Evolutionary conservation across 495 filamentous ascomycete species (phyloP), one percentile per base, ranked within the genome.

Genomic region (Penicillium paradoxum): DNA sequence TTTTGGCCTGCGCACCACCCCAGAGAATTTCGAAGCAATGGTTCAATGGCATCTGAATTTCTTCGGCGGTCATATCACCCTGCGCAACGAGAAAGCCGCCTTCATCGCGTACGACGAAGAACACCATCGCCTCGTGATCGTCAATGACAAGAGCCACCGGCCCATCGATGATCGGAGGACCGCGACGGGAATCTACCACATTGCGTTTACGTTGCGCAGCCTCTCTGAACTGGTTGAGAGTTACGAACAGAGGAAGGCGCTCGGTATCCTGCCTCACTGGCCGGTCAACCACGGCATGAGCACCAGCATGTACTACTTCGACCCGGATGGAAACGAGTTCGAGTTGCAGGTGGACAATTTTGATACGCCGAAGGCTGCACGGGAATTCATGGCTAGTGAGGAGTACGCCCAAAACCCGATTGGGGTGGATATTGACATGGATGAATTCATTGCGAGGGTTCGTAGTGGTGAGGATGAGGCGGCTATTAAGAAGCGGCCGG

Each of bases 271-370:
- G 37, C 74, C 74, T 1, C n/a, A 54, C 8, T 75, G 69, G 70
- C 66, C 57, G 41, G 64, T 75, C 18, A 75, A 77, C 49, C 75
- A 79, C 45, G 75, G 74, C 3, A 57, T 62, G 1, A 76, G 69
- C 3, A 74, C 62, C 2, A 70, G 64, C 36, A 64, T 79, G 3
- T 79, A 76, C 51, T 76, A 78, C 49, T 54, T 55, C 15, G 75
- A 79, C 45, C 74, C 74, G 14, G 75, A 79, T 49, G 73, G 73
- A 6, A 79, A 79, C 54, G 25, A 45, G 38, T 53, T 78, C 39
- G 76, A 79, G 58, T 70, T 65, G 6, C 74, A 79, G 57, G 70
- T 75, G 2, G 73, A 77, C 47, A 70, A 66, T 33, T 73, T 75
- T 40, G 65, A 69, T 18, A 65, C 51, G 1, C 11, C 32, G 4